Base-by-base conservation (phyloP, 306 rosid genomes). In the Prunus dulcis region DNA sequence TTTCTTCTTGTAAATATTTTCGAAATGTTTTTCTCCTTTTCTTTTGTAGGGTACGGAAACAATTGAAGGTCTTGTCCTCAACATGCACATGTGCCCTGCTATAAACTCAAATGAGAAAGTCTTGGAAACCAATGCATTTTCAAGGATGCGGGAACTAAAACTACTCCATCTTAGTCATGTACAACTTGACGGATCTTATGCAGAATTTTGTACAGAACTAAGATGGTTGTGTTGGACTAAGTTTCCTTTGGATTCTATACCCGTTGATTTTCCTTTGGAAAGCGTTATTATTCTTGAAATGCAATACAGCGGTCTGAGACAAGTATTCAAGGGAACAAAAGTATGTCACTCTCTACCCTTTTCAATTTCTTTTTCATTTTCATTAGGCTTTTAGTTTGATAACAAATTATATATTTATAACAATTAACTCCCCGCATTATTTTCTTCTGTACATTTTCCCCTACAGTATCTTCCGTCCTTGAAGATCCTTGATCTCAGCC, bases 241-340 rank as follows among this genome's bases (percentile, higher is more conserved):
- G 1, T 76, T 65, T 43, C 65, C 20, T 65, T 32, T 76, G 34
- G 70, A 76, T 17, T 50, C 41, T 65, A 65, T 76, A 20, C 79
- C 79, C 11, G 22, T 1, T 10, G 47, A 13, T n/a, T 76, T 76
- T 22, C 70, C 46, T 34, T 32, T 14, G 34, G 66, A 2, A 17
- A 52, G 34, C 22, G 20, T 76, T 3, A 50, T 76, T 52, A 66
- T 38, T 22, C 47, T 76, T 65, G 66, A 76, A 28, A 76, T 76
- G 79, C 71, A 15, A 18, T 7, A 65, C 4, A 76, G 56, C 72
- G 2, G 55, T 17, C 10, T 76, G 19, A 43, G 25, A 12, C n/a
- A 13, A 45, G 18, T 67, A 6, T 45, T 2, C 1, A 4, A 67
- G 2, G 55, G 55, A 43, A 67, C n/a, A 20, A 67, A 43, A 20